phyloP scores from a whole-genome alignment of 768 basidiomycete species.

The Mrakia frigida region DNA sequence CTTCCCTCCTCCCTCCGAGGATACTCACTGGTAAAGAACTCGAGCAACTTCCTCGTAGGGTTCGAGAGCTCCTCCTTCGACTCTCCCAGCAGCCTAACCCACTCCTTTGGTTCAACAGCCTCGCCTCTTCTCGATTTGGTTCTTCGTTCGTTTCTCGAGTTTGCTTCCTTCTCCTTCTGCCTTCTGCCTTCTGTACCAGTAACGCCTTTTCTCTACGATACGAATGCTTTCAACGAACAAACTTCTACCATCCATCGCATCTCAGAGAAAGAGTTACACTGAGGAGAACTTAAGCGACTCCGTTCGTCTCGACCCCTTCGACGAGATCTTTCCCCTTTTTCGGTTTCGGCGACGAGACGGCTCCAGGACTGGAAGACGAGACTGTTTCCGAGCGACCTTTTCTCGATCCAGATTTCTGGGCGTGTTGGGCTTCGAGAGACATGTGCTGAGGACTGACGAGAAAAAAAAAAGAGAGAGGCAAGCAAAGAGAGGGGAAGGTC shows the following conservation, averaged over 20 bases:
- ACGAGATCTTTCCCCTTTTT: background rate
- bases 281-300: no score
- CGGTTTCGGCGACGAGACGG: background rate
- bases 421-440: background rate
- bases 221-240: no score
- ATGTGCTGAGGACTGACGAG: background rate
- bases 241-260: no score
- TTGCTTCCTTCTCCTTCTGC: background rate
- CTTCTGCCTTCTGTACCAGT: background rate
- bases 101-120: constrained; percentile 44
- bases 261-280: no score
- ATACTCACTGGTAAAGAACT: constrained; percentile 32
- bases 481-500: background rate
- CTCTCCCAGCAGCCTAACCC: constrained; percentile 46
- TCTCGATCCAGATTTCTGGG: background rate
- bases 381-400: background rate
- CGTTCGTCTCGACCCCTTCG: background rate
- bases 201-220: background rate
- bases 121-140: constrained; percentile 48
- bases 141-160: constrained; percentile 33
- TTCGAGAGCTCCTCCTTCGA: constrained; percentile 47
- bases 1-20: background rate
- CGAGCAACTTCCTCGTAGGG: constrained; percentile 50
- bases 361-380: background rate
- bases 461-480: background rate